phyloP scores from a whole-genome alignment of 768 basidiomycete genomes.

The Boletus fagicola region DNA sequence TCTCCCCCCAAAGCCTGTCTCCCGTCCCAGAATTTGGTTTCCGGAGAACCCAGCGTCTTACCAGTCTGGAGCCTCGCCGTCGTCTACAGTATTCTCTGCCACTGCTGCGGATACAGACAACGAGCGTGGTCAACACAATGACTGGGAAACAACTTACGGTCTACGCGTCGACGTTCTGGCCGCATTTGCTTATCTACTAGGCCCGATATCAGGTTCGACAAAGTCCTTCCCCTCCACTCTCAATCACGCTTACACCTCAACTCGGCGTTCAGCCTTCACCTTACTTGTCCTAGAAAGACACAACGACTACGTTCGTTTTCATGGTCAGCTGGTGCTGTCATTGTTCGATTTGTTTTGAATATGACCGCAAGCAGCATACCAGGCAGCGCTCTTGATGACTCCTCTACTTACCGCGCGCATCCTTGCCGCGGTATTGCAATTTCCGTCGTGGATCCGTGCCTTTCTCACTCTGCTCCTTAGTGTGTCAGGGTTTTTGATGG shows the following conservation, averaged over 20 bases:
- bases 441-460: conserved; percentile 51
- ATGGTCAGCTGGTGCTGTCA: conserved; percentile 46
- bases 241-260: not conserved
- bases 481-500: conserved; percentile 47
- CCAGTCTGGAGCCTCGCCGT: conserved; percentile 66
- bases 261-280: conserved; percentile 46
- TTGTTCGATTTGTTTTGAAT: conserved; percentile 6
- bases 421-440: conserved; percentile 49
- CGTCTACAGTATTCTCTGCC: conserved; percentile 45
- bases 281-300: conserved; percentile 73
- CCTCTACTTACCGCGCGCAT: conserved; percentile 60
- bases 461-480: conserved; percentile 48
- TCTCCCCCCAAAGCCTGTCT: conserved; percentile 12
- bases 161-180: conserved; percentile 67
- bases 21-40: conserved; percentile 51
- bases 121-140: conserved; percentile 47
- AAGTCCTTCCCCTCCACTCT: not conserved
- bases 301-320: conserved; percentile 76
- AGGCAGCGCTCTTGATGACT: conserved; percentile 68
- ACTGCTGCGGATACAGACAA: conserved; percentile 36
- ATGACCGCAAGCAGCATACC: conserved; percentile 56
- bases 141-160: conserved; percentile 70
- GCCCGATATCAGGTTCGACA: conserved; percentile 67
- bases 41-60: conserved; percentile 51
- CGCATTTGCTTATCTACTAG: conserved; percentile 62